These are phyloP conservation scores for Rhizopogon sp. DNA, from an alignment of 768 basidiomycete genomes.

Conservation along the genomic window DNA sequence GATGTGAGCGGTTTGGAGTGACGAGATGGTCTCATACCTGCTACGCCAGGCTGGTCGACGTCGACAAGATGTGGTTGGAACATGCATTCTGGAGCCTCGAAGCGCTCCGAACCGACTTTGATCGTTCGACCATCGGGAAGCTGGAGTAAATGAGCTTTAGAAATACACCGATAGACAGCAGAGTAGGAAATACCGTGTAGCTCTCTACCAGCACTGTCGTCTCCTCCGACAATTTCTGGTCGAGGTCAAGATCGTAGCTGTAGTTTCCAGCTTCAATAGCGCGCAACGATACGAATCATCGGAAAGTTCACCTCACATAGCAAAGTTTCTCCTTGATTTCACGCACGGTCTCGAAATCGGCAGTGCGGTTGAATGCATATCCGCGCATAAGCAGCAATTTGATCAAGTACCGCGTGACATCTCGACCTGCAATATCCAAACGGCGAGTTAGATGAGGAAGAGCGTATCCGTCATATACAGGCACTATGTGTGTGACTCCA, in stretches of 20 bases:
- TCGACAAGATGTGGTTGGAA: slow-evolving; percentile 99
- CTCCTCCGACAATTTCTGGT: slow-evolving; percentile 84
- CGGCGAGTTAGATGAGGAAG: slow-evolving; percentile 93
- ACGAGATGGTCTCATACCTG: slow-evolving; percentile 48
- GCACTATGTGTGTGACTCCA: slow-evolving; percentile 98
- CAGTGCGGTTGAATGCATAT: slow-evolving; percentile 99
- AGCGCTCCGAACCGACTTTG: slow-evolving; percentile 97
- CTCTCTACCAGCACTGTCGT: slow-evolving; percentile 67
- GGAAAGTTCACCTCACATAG: slow-evolving; percentile 73
- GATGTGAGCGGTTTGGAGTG: not conserved
- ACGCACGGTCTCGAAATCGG: slow-evolving; percentile 97
- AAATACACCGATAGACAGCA: not conserved
- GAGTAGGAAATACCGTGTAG: slow-evolving; percentile 68
- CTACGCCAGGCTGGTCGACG: slow-evolving; percentile 93
- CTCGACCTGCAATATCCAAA: slow-evolving; percentile 95
- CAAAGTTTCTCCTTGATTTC: slow-evolving; percentile 99
- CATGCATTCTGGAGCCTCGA: slow-evolving; percentile 99
- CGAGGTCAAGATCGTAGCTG: slow-evolving; percentile 96
- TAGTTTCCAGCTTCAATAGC: slow-evolving; percentile 1
- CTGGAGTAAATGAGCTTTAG: slow-evolving; percentile 32
- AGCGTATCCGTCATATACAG: slow-evolving; percentile 95
- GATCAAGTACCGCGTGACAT: slow-evolving; percentile 98
- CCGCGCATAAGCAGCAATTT: slow-evolving; percentile 99
- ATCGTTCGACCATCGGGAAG: slow-evolving; percentile 94
- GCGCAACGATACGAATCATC: not conserved